phyloP scores from a whole-genome alignment of 441 rosid species.

The Gossypium aridum region DNA sequence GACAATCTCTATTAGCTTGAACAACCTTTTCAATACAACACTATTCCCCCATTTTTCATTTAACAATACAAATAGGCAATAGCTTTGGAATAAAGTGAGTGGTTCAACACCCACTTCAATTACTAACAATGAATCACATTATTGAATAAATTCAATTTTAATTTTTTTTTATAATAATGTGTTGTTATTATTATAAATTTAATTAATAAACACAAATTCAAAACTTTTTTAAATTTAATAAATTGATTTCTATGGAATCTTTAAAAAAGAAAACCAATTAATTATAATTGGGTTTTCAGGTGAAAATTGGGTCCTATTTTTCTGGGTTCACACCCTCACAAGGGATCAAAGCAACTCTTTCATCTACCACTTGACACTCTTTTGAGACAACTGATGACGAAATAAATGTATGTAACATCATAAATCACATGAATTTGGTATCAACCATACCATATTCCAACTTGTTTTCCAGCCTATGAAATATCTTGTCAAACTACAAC shows the following conservation, averaged over 20 bases:
- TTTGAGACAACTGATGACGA: neutral
- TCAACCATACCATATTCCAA: slow-evolving; percentile 1
- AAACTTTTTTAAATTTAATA: neutral
- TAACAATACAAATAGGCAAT: neutral
- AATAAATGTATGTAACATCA: slow-evolving; percentile 1
- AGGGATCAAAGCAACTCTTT: neutral
- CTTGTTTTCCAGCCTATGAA: slow-evolving; percentile 1
- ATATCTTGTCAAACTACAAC: slow-evolving; percentile 1
- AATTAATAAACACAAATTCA: neutral
- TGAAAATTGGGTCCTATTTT: neutral
- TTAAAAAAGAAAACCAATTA: neutral
- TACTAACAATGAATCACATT: too few relatives aligned
- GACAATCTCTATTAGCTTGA: neutral
- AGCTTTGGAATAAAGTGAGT: slow-evolving; percentile 14
- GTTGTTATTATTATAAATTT: too few relatives aligned
- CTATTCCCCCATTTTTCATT: neutral
- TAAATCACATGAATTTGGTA: slow-evolving; percentile 13
- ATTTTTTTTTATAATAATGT: neutral
- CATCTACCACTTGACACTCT: neutral
- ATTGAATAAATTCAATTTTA: neutral
- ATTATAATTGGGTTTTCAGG: neutral
- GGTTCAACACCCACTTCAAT: neutral
- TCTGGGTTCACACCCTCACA: neutral
- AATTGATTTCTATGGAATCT: neutral
- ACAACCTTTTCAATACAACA: neutral